Base-by-base conservation (phyloP, 2,329 filamentous ascomycete species). In the Thyridium curvatum region DNA sequence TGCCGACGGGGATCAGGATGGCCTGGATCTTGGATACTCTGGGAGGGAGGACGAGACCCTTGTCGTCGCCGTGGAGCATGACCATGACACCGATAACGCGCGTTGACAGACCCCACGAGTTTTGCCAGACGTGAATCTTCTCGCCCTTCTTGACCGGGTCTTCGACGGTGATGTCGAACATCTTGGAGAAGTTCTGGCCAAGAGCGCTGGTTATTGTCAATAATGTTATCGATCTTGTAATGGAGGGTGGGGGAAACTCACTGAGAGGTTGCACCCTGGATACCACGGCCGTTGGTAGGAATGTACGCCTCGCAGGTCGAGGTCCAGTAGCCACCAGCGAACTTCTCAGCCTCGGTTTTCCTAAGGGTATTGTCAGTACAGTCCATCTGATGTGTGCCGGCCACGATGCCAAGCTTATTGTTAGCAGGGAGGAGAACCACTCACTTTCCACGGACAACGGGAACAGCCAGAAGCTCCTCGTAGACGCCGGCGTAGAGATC, bases 321-420 rank as follows among this genome's bases (percentile, higher is more conserved):
- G 35, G 93, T 97, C 71, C 94, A 98, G 66, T 91, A 83, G 49
- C 90, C 90, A 60, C 93, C 93, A 8, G 93, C 90, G 53, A 98
- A 98, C 69, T 95, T 95, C 69, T 98, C 93, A 56, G 94, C 95
- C 60, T 94, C 89, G 0, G 94, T 98, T 78, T 98, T 98, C 55
- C 74, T 74, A 26, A 10, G 10, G 10, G 10, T 6, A 26, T 26
- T 13, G 14, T 32, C 30, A 32, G 21, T n/a, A 12, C 14, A 7
- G n/a, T 13, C 26, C 21, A 31, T 18, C 16, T n/a, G n/a, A n/a
- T n/a, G n/a, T n/a, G n/a, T n/a, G n/a, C n/a, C n/a, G n/a, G n/a
- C n/a, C n/a, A n/a, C n/a, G n/a, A n/a, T n/a, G n/a, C n/a, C n/a
- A n/a, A n/a, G n/a, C n/a, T n/a, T n/a, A n/a, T n/a, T n/a, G n/a